Evolutionary conservation across 2,329 filamentous ascomycete genomes (phyloP).

Genomic region (Elsinoe fawcettii): DNA sequence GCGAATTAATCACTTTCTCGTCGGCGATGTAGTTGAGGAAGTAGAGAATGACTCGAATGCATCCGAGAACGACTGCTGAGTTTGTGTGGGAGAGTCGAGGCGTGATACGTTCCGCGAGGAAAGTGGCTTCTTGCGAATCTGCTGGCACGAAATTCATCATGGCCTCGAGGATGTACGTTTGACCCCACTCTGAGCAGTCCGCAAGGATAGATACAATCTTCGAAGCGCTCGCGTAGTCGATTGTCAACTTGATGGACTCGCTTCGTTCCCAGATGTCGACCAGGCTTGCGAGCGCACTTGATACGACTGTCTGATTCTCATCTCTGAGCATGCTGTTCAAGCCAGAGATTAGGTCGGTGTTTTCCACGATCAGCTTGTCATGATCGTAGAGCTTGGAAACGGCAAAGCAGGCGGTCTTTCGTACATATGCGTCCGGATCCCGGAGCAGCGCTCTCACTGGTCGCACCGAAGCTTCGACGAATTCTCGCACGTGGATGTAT

Average conservation of each 20-base stretch:
- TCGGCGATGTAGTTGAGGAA: conserved; percentile 98
- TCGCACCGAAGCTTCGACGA: conserved; percentile 81
- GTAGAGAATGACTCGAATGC: conserved; percentile 92
- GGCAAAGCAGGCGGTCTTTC: conserved; percentile 92
- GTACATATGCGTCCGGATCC: conserved; percentile 88
- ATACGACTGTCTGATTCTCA: conserved; percentile 95
- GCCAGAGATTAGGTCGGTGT: conserved; percentile 82
- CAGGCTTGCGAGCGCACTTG: conserved; percentile 79
- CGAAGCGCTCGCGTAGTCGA: conserved; percentile 93
- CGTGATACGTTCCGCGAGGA: conserved; percentile 87
- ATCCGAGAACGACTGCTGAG: conserved; percentile 90
- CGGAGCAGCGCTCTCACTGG: conserved; percentile 75
- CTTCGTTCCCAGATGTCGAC: conserved; percentile 99
- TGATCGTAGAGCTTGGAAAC: conserved; percentile 98
- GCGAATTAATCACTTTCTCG: conserved; percentile 73
- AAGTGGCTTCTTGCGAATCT: conserved; percentile 75
- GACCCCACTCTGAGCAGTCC: conserved; percentile 98
- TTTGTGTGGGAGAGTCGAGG: conserved; percentile 97
- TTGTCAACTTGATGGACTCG: conserved; percentile 94
- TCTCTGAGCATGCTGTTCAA: conserved; percentile 85
- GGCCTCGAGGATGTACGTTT: conserved; percentile 96
- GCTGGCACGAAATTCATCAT: conserved; percentile 97
- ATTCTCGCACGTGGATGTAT: conserved; percentile 93
- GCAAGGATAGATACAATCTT: conserved; percentile 96
- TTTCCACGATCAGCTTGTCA: conserved; percentile 81